phyloP scores from a whole-genome alignment of 1,139 yeast species.

The Debaryomyces udenii region DNA sequence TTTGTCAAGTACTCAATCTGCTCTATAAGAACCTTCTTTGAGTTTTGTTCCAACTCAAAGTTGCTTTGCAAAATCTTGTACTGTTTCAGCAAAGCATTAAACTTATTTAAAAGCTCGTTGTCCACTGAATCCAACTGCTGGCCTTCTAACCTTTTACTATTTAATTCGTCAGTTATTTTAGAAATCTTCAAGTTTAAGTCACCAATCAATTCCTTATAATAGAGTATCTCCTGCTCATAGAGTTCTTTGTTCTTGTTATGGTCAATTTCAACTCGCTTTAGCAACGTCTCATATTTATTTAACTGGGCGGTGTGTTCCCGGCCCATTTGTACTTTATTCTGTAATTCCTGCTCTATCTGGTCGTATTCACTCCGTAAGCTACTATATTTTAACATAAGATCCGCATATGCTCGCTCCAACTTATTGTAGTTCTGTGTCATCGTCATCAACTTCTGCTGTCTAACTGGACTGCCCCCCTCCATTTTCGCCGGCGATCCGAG shows the following conservation, averaged over 20 bases:
- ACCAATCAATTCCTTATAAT: slow-evolving; percentile 36
- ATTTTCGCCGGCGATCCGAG: slow-evolving; percentile 8
- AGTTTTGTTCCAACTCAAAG: slow-evolving; percentile 51
- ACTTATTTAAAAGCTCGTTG: slow-evolving; percentile 24
- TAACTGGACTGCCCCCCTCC: slow-evolving; percentile 12
- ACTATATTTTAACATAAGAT: slow-evolving; percentile 27
- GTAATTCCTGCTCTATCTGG: slow-evolving; percentile 28
- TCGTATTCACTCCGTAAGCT: slow-evolving; percentile 23
- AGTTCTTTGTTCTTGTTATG: slow-evolving; percentile 30
- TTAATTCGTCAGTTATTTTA: slow-evolving; percentile 29
- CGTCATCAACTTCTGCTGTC: slow-evolving; percentile 12
- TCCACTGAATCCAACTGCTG: slow-evolving; percentile 18
- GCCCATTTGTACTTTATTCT: slow-evolving; percentile 20
- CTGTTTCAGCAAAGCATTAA: slow-evolving; percentile 37
- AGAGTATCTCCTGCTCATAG: slow-evolving; percentile 32
- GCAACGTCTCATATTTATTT: slow-evolving; percentile 23
- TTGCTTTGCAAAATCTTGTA: slow-evolving; percentile 44
- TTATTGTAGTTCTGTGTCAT: slow-evolving; percentile 18
- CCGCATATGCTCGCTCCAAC: slow-evolving; percentile 33
- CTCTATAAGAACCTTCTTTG: slow-evolving; percentile 55
- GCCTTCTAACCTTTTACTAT: slow-evolving; percentile 10
- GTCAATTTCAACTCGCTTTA: slow-evolving; percentile 26
- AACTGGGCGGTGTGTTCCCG: slow-evolving; percentile 24
- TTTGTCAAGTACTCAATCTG: slow-evolving; percentile 54
- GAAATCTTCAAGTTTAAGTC: slow-evolving; percentile 34